Conservation (phyloP, 2,329 filamentous ascomycete species). For the Exophiala sideris region DNA sequence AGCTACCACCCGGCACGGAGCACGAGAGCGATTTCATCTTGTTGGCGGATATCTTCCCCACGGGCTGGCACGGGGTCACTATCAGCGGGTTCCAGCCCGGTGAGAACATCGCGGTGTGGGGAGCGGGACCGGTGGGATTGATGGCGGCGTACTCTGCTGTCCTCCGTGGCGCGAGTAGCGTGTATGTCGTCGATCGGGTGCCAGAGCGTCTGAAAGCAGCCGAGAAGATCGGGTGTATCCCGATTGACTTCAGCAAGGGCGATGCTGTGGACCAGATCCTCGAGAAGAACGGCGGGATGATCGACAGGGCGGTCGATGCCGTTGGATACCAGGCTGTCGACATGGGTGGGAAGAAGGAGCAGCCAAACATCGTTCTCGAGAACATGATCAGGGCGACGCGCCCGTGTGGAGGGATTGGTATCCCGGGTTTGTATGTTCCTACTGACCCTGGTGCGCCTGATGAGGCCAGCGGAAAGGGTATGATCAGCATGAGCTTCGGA, state of each 20-base stretch:
- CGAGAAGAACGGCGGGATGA: constrained; percentile 56
- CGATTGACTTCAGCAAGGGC: constrained; percentile 59
- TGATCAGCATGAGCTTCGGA: constrained; percentile 63
- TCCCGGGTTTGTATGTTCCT: constrained; percentile 50
- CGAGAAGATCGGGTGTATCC: constrained; percentile 58
- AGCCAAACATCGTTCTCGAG: constrained; percentile 62
- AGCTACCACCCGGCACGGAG: constrained; percentile 58
- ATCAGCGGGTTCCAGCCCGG: constrained; percentile 40
- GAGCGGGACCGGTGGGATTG: constrained; percentile 61
- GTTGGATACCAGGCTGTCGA: constrained; percentile 64
- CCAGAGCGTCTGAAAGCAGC: constrained; percentile 57
- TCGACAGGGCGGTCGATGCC: constrained; percentile 62
- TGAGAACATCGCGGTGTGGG: constrained; percentile 61
- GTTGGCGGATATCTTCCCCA: constrained; percentile 43
- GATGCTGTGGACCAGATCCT: constrained; percentile 62
- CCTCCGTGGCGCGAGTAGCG: constrained; percentile 57
- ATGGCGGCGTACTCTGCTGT: constrained; percentile 64
- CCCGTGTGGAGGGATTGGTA: constrained; percentile 59
- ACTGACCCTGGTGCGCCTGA: constrained; percentile 63
- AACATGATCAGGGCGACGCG: constrained; percentile 62
- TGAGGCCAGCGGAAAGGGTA: constrained; percentile 58
- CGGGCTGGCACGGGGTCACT: constrained; percentile 38
- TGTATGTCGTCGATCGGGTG: constrained; percentile 62
- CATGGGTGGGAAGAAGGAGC: constrained; percentile 55
- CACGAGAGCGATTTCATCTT: constrained; percentile 60